phyloP scores from a whole-genome alignment of 257 asterid species.

The Lavandula angustifolia region DNA sequence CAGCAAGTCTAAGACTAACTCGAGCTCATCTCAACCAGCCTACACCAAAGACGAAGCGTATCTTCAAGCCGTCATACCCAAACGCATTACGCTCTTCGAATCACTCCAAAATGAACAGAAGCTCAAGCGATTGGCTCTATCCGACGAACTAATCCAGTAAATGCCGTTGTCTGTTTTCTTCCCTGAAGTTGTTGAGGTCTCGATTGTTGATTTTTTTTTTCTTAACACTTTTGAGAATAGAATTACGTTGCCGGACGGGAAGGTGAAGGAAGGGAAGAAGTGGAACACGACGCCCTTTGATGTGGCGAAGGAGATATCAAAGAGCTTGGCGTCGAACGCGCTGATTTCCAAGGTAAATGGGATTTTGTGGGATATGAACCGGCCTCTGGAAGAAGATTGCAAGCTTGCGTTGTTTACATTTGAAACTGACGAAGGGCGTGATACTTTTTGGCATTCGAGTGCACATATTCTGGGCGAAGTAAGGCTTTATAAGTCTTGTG shows the following conservation, averaged over 20 bases:
- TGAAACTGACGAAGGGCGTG: conserved; percentile 88
- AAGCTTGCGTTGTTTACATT: conserved; percentile 73
- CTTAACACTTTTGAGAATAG: conserved; percentile 36
- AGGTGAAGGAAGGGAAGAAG: conserved; percentile 83
- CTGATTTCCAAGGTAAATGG: conserved; percentile 83
- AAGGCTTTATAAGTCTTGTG: background rate
- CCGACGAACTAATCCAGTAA: conserved; percentile 68
- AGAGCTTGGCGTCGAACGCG: conserved; percentile 85
- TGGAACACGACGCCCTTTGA: conserved; percentile 85
- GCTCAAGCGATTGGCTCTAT: conserved; percentile 55
- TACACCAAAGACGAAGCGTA: conserved; percentile 59
- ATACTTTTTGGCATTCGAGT: conserved; percentile 98
- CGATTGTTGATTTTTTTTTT: conserved; percentile 1
- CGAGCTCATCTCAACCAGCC: conserved; percentile 36
- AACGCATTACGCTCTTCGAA: conserved; percentile 63
- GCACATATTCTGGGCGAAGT: conserved; percentile 99
- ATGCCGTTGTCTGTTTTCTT: background rate
- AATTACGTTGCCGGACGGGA: conserved; percentile 70
- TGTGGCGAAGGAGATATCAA: conserved; percentile 89
- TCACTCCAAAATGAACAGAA: conserved; percentile 51
- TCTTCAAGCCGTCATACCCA: conserved; percentile 62
- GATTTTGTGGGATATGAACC: conserved; percentile 78
- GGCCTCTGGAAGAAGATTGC: conserved; percentile 94
- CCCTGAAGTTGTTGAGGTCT: background rate
- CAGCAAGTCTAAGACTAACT: conserved; percentile 35